These are phyloP conservation scores for Capronia coronata DNA, from an alignment of 2,329 filamentous ascomycete species.

Conservation along the genomic window DNA sequence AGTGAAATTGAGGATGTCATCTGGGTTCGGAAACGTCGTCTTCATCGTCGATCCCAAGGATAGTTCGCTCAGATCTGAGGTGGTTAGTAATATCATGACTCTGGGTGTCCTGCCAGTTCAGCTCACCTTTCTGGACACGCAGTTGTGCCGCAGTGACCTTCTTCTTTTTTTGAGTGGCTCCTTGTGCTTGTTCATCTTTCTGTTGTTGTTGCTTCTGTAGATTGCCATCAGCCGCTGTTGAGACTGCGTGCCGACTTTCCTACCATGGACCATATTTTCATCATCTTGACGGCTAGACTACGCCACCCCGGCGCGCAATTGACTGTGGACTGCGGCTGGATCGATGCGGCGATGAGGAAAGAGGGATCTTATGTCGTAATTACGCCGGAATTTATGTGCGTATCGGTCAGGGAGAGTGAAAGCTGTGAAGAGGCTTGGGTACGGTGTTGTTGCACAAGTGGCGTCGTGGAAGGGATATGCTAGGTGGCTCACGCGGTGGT, in stretches of 20 bases:
- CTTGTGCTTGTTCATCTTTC: constrained; percentile 88
- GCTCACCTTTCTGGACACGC: constrained; percentile 84
- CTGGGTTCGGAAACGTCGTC: constrained; percentile 51
- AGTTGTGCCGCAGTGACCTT: constrained; percentile 96
- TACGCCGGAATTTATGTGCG: too few relatives aligned
- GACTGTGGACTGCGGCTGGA: background rate
- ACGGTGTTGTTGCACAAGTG: too few relatives aligned
- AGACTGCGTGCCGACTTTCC: constrained; percentile 27
- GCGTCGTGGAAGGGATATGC: too few relatives aligned
- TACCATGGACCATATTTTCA: constrained; percentile 99
- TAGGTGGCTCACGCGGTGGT: background rate
- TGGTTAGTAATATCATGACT: background rate
- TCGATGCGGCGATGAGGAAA: too few relatives aligned
- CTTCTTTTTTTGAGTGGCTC: constrained; percentile 85
- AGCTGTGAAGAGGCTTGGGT: too few relatives aligned
- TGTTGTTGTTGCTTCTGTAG: constrained; percentile 70
- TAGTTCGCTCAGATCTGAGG: constrained; percentile 43
- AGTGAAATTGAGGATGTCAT: constrained; percentile 52
- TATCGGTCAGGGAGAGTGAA: too few relatives aligned
- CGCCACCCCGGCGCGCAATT: constrained; percentile 2
- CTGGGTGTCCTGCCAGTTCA: background rate
- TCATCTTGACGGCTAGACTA: constrained; percentile 57
- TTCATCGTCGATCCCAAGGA: constrained; percentile 52
- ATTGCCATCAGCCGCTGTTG: background rate
- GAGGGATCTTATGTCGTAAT: too few relatives aligned